phyloP scores from a whole-genome alignment of 139 green algal genomes.

The Yamagishiella unicocca region DNA sequence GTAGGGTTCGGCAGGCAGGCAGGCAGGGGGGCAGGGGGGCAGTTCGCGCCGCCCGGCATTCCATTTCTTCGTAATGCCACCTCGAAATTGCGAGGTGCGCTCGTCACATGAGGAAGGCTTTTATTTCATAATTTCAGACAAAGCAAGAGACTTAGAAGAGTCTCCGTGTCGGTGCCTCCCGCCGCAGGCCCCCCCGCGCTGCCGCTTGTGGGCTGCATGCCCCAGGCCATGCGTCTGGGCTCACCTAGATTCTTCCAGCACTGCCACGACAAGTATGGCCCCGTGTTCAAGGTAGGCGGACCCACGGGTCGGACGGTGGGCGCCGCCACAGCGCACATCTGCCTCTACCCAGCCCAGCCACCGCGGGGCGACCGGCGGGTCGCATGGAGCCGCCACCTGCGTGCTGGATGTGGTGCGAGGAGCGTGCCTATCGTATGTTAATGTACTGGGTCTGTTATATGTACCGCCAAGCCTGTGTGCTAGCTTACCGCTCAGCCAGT shows the following conservation, averaged over 20 bases:
- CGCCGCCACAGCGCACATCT: background rate
- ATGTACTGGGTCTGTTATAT: background rate
- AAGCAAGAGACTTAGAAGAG: background rate
- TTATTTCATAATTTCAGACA: background rate
- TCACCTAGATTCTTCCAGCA: conserved; percentile 26
- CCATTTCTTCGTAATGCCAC: background rate
- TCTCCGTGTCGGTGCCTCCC: background rate
- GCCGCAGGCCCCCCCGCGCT: background rate
- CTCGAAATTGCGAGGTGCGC: background rate
- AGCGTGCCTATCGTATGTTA: background rate
- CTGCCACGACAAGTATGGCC: conserved; percentile 54
- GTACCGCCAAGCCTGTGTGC: background rate
- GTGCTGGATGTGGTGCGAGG: background rate
- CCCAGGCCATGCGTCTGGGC: conserved; percentile 30
- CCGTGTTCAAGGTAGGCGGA: conserved; percentile 55
- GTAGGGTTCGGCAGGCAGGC: background rate
- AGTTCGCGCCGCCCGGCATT: background rate
- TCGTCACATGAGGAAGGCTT: background rate
- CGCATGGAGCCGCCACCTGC: background rate
- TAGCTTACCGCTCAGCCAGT: background rate
- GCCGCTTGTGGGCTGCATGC: conserved; percentile 55
- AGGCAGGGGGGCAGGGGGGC: no score
- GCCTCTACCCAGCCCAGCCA: background rate
- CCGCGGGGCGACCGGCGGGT: background rate
- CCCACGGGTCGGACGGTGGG: background rate